Conservation (phyloP, 345 rosid genomes). For the Geranium rotundifolium region DNA sequence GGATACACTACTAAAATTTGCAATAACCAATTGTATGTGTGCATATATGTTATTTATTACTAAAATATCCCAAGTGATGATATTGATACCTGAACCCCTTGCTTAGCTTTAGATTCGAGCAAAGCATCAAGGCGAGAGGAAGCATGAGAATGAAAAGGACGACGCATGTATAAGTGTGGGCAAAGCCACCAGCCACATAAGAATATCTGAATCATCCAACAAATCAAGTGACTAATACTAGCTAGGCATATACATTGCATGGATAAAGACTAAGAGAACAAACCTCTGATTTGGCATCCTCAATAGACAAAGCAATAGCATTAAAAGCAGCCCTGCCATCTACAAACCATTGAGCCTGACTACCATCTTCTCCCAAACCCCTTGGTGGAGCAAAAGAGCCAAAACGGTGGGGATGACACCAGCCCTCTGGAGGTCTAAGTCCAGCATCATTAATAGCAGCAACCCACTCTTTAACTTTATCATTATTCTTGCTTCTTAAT, state of each 20-base stretch:
- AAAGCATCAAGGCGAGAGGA: constrained; percentile 81
- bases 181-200: constrained; percentile 99
- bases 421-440: constrained; percentile 95
- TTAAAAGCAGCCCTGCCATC: constrained; percentile 95
- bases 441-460: constrained; percentile 93
- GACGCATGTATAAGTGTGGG: constrained; percentile 91
- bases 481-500: constrained; percentile 63
- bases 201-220: constrained; percentile 61
- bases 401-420: constrained; percentile 99
- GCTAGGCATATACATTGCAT: no score
- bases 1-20: no score
- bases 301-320: constrained; percentile 84
- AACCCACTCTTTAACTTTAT: constrained; percentile 94
- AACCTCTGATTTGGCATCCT: constrained; percentile 96
- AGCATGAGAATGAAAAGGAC: constrained; percentile 63
- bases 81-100: constrained; percentile 99
- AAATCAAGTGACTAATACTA: no score
- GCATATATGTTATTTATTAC: neutral
- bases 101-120: constrained; percentile 92
- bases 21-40: no score
- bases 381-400: constrained; percentile 98
- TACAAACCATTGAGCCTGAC: constrained; percentile 96
- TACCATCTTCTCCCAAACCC: constrained; percentile 93
- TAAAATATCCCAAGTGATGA: neutral
- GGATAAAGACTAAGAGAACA: no score